Evolutionary conservation across 2,329 filamentous ascomycete species (phyloP), one percentile per base, ranked within the genome.

Genomic region (Didymella lethalis): DNA sequence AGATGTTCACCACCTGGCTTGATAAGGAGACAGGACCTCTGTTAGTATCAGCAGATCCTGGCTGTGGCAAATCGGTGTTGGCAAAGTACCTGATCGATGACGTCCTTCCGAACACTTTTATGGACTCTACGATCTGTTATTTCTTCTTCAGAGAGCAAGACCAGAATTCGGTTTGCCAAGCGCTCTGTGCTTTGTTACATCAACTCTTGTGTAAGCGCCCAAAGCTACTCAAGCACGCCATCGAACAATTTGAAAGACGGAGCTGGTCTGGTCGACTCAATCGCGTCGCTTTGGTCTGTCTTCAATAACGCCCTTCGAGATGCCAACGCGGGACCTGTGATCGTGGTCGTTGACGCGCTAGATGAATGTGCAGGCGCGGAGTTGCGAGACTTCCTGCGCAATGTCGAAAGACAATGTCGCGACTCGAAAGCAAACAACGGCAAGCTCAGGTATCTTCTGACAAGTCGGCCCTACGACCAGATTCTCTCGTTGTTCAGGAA

Each of bases 91-190:
- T 66, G 16, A 59, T 68, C 36, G 57, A 67, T 48, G 41, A 64
- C 54, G 49, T 48, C 34, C 49, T 67, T 14, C 36, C 63, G 57
- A 38, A 47, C 40, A 57, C 56, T 6, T 31, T 4, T 8, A 4
- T 8, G 29, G 7, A 11, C 10, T 31, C 29, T 31, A 61, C 65
- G 2, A 52, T 67, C 26, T 67, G 65, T 60, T 67, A 67, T 61
- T 67, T 64, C 59, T 67, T 67, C 49, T 67, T 67, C 53, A 65
- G 63, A 59, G 64, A 65, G 23, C 63, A 64, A 38, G 61, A 55
- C 26, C 64, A 67, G 48, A 57, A 56, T 40, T 59, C 59, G 29
- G 59, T 65, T 2, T 59, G 65, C 53, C 45, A 64, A 43, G 65
- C 65, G 23, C 61, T 64, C 34, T 65, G 65, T 52, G 65, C 65